Evolutionary conservation across 164 flowering plant species (phyloP).

Genomic region (Magnolia kwangsiensis): DNA sequence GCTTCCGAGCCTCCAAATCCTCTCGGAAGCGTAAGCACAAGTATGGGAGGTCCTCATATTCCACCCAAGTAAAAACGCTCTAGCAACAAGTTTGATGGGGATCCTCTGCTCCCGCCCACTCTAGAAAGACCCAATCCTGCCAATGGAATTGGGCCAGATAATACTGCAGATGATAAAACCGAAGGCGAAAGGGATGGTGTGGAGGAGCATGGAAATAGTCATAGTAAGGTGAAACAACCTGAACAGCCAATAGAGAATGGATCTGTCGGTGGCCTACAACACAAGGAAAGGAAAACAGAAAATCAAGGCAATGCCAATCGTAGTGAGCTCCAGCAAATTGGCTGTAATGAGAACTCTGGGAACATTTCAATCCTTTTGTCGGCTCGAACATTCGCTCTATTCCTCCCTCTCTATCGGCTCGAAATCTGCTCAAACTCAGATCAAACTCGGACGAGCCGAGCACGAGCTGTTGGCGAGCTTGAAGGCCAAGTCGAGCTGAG

Average conservation of each 20-base stretch:
- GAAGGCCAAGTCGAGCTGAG: no score
- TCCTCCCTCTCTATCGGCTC: no score
- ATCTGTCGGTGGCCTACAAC: conserved; percentile 10
- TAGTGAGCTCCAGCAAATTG: conserved; percentile 39
- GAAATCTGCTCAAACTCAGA: no score
- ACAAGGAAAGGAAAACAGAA: conserved; percentile 22
- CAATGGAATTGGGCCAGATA: neutral
- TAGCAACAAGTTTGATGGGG: conserved; percentile 10
- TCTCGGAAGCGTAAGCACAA: conserved; percentile 49
- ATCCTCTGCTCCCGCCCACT: conserved; percentile 22
- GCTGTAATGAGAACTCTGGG: conserved; percentile 18
- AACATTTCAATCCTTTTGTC: conserved; percentile 24
- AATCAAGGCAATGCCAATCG: conserved; percentile 42
- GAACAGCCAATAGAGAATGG: conserved; percentile 31
- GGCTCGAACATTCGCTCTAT: no score
- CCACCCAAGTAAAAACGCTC: conserved; percentile 64
- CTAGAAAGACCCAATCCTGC: conserved; percentile 14
- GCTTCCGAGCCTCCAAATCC: conserved; percentile 41
- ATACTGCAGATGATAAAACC: neutral
- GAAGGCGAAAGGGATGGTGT: neutral
- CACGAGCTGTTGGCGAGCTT: no score
- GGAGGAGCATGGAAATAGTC: conserved; percentile 9
- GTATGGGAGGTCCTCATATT: conserved; percentile 32
- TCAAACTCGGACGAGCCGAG: no score
- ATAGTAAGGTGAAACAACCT: conserved; percentile 13